Base-by-base conservation (phyloP, 1,284 basidiomycete genomes). In the Apiotrichum laibachii region DNA sequence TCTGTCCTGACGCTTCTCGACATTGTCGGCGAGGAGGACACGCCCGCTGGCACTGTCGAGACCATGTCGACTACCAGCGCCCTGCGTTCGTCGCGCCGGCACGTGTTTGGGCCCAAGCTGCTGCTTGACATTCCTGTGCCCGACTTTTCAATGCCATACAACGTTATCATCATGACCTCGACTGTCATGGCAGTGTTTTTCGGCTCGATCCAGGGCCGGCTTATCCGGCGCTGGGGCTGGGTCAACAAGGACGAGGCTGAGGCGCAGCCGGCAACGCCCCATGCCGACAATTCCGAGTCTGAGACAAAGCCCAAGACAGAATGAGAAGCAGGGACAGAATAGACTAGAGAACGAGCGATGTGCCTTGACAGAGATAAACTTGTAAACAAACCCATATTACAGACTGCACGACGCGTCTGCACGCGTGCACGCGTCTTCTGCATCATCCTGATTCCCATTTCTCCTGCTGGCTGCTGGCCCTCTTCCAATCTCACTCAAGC, bases 101-200 rank as follows among this genome's bases (percentile, higher is more conserved):
- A 86, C 45, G 83, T 93, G 56, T 97, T 95, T 76, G 91, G 91
- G 1, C 81, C 85, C 0, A 83, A 88, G 13, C 82, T 92, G 19
- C 84, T 99, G 31, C 85, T 96, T 45, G 91, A 96, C 74, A 82
- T 97, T 26, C 89, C 95, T 10, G 94, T 92, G 10, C 96, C 96
- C 0, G 95, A 99, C 79, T 99, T 99, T 77, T 94, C 90, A 71
- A 98, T 99, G 93, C 94, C 95, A 13, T 99, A 98, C 80, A 99
- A 98, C 78, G 94, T 98, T 63, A 98, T 98, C 77, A 95, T 96
- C 71, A 88, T 97, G 82, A 92, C 86, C 57, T 91, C 87, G 71
- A 93, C 92, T 11, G 81, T 96, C 50, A 85, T 94, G 61, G 93
- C 95, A 39, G 85, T 98, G 62, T 88, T 95, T 63, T 98, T 99